Base-by-base conservation (phyloP, 352 stramenopile genomes). In the Hyaloperonospora arabidopsidis region DNA sequence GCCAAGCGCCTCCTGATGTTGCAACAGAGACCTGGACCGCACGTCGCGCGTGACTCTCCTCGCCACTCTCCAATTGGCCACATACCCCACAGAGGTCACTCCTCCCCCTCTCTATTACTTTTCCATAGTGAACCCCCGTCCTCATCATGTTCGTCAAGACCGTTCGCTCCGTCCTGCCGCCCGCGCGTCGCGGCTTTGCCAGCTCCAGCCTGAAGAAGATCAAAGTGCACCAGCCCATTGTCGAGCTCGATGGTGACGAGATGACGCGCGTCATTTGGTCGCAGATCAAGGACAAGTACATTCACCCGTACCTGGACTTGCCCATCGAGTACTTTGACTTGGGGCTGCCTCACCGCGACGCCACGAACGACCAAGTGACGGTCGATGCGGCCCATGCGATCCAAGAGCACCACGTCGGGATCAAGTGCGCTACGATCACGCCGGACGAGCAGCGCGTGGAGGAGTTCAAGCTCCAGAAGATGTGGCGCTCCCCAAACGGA, bases 361-460 rank as follows among this genome's bases (percentile, higher is more conserved):
- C 70, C 47, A 92, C 81, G 1, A 68, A 89, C 61, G 81, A 92
- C 53, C 65, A 86, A 57, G 76, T 92, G 39, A 92, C 81, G 7
- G n/a, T 89, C 17, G 81, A 88, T 52, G 81, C 81, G 35, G 81
- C 81, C 5, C 70, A 80, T 61, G 79, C 81, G 41, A 92, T 92
- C 61, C 51, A 79, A 49, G 51, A 73, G 51, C 60, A 83, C 68
- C 72, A 86, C 57, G 76, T 86, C 2, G 81, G 79, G 45, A 88
- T 89, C 60, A 92, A 92, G 62, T 92, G 81, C 63, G 81, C 81
- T 18, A 92, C 81, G 53, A 92, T 92, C 67, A 92, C 81, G 23
- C 81, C 81, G 1, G 81, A 92, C 56, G 81, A 92, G 68, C 70
- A 83, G 59, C 78, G 81, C 45, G 68, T 92, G 22, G 63, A 82